Evolutionary conservation across 176 grass and related monocot species (phyloP).

Genomic region (Lolium rigidum): DNA sequence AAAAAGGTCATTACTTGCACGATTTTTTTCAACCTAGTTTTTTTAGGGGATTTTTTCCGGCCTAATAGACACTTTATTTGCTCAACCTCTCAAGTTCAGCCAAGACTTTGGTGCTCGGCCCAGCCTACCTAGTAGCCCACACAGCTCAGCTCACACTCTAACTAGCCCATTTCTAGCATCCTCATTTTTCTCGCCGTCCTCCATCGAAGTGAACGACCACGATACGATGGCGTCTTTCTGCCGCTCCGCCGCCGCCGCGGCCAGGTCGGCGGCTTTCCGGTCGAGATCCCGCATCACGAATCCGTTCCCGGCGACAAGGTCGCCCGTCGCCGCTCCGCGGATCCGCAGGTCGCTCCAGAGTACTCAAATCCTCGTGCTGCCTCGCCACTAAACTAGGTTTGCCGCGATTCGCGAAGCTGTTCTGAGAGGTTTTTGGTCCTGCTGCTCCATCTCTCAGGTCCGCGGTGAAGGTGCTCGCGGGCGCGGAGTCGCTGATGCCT

Average conservation of each 20-base stretch:
- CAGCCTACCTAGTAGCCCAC: not conserved
- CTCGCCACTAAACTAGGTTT: not conserved
- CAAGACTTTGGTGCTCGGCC: not conserved
- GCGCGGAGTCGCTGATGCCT: constrained; percentile 65
- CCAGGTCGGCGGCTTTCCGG: constrained; percentile 49
- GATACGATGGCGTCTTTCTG: constrained; percentile 76
- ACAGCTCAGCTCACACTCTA: too few relatives aligned
- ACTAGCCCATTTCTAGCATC: not conserved
- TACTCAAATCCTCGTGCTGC: not conserved
- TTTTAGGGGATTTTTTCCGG: too few relatives aligned
- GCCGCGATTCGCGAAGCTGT: not conserved
- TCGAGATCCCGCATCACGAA: constrained; percentile 34
- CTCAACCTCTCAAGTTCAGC: not conserved
- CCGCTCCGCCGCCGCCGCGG: constrained; percentile 49
- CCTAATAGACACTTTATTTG: too few relatives aligned
- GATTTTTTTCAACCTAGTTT: too few relatives aligned
- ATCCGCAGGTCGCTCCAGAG: constrained; percentile 50
- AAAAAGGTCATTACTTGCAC: too few relatives aligned
- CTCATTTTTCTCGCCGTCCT: not conserved
- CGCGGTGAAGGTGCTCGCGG: constrained; percentile 45
- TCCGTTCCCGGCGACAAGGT: constrained; percentile 6
- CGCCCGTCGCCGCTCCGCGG: constrained; percentile 13
- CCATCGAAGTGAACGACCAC: constrained; percentile 7
- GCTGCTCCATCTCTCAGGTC: constrained; percentile 24
- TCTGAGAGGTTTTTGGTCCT: not conserved